phyloP scores from a whole-genome alignment of 2,329 filamentous ascomycete genomes.

The Fonsecaea monophora region DNA sequence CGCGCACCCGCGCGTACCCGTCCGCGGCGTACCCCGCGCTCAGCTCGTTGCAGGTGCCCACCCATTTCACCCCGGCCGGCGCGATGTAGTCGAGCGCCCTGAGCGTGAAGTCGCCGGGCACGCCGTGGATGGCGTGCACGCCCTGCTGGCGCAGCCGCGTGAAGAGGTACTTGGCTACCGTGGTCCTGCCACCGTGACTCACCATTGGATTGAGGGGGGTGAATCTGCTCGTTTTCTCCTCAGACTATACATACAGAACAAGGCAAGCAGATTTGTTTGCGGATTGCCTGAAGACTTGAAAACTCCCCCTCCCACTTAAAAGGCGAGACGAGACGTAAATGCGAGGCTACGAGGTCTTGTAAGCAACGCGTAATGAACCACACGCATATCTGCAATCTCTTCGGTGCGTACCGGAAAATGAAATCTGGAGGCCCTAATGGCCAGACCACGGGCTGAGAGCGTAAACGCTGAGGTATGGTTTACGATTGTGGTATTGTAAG shows the following conservation, averaged over 20 bases:
- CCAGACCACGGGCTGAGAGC: background rate
- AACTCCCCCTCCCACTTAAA: background rate
- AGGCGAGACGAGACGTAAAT: background rate
- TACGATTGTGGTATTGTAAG: background rate
- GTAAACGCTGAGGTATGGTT: background rate
- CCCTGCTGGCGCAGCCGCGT: constrained; percentile 56
- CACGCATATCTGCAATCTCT: background rate
- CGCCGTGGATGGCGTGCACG: constrained; percentile 57
- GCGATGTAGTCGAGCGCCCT: constrained; percentile 63
- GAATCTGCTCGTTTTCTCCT: background rate
- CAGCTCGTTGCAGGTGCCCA: constrained; percentile 67
- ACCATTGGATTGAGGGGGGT: background rate
- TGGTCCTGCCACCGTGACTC: constrained; percentile 2
- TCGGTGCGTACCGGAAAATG: background rate
- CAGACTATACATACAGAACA: background rate
- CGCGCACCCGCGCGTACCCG: constrained; percentile 71
- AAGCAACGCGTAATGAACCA: background rate
- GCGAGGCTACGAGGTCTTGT: background rate
- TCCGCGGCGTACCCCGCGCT: constrained; percentile 76
- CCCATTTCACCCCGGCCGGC: constrained; percentile 61
- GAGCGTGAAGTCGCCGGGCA: constrained; percentile 55
- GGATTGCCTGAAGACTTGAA: too few species aligned
- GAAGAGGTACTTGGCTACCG: constrained; percentile 57
- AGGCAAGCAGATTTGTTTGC: background rate
- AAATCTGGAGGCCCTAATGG: background rate